These are phyloP conservation scores for Solanum sejunctum DNA, from an alignment of 257 asterid species.

Conservation along the genomic window DNA sequence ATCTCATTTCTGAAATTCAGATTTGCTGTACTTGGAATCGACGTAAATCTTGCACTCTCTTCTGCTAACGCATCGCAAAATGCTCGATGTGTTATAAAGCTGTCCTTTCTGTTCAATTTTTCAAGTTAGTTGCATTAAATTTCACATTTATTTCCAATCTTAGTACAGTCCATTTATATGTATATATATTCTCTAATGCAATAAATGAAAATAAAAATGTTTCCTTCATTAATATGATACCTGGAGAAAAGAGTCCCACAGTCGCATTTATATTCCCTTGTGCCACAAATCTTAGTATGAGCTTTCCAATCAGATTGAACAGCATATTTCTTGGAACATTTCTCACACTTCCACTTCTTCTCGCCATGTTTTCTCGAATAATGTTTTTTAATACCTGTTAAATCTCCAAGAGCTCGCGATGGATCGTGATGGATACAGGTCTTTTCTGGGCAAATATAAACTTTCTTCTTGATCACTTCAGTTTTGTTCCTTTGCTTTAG, in stretches of 20 bases:
- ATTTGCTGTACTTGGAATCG: background rate
- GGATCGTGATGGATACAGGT: slow-evolving; percentile 15
- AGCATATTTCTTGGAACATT: slow-evolving; percentile 9
- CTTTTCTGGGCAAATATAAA: slow-evolving; percentile 10
- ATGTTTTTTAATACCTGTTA: slow-evolving; percentile 13
- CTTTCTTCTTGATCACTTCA: slow-evolving; percentile 7
- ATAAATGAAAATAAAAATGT: background rate
- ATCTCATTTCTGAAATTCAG: background rate
- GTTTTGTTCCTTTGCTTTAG: slow-evolving; percentile 9
- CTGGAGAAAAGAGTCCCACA: slow-evolving; percentile 19
- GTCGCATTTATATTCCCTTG: slow-evolving; percentile 14
- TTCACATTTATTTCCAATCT: background rate
- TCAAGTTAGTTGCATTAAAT: background rate
- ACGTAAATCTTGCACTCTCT: slow-evolving; percentile 5
- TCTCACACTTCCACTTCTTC: slow-evolving; percentile 16
- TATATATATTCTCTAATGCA: background rate
- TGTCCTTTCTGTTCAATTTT: slow-evolving; percentile 9
- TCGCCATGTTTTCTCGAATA: slow-evolving; percentile 8
- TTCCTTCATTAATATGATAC: background rate
- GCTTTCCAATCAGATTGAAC: slow-evolving; percentile 14
- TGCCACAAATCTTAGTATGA: slow-evolving; percentile 14
- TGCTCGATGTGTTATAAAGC: slow-evolving; percentile 14
- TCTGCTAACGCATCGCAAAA: slow-evolving; percentile 13
- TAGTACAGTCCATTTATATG: background rate
- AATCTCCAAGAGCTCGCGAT: slow-evolving; percentile 8